Percentiles rank a stretch among this genome's conserved stretches.
These are phyloP conservation scores for Sonneratia alba DNA, from an alignment of 345 rosid genomes.

Conservation along the genomic window DNA sequence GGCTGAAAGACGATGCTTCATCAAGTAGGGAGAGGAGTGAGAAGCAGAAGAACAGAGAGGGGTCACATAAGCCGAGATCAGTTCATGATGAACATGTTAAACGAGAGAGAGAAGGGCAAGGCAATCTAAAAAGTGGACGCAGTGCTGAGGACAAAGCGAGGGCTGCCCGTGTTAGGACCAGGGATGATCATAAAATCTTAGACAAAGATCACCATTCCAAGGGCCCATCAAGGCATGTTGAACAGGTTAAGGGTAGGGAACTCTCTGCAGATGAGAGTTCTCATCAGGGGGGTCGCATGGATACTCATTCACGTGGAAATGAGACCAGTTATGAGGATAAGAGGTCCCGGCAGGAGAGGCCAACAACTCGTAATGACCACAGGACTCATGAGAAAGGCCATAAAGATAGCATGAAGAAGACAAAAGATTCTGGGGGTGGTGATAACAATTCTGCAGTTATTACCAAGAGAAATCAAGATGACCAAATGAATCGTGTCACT, in stretches of 20 bases:
- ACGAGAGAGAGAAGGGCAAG: slow-evolving; percentile 65
- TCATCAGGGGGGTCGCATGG: slow-evolving; percentile 55
- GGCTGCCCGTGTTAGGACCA: slow-evolving; percentile 41
- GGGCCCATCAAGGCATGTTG: slow-evolving; percentile 50
- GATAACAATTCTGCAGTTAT: slow-evolving; percentile 32
- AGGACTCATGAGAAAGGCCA: slow-evolving; percentile 54
- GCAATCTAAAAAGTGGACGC: slow-evolving; percentile 46
- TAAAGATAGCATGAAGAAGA: slow-evolving; percentile 57
- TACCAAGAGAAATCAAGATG: slow-evolving; percentile 60
- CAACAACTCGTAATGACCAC: slow-evolving; percentile 46
- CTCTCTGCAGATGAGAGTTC: slow-evolving; percentile 51
- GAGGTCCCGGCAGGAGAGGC: slow-evolving; percentile 63
- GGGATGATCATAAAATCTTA: slow-evolving; percentile 52
- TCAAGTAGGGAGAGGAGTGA: slow-evolving; percentile 63
- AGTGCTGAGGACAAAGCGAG: slow-evolving; percentile 65
- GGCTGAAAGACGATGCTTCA: slow-evolving; percentile 72
- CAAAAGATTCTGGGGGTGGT: slow-evolving; percentile 52
- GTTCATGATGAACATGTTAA: slow-evolving; percentile 51
- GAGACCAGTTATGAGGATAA: slow-evolving; percentile 43
- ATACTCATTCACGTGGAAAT: slow-evolving; percentile 45
- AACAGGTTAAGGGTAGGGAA: slow-evolving; percentile 66
- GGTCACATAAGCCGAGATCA: slow-evolving; percentile 41
- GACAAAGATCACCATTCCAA: slow-evolving; percentile 60
- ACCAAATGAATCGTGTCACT: slow-evolving; percentile 45
- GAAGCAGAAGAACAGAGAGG: slow-evolving; percentile 66